phyloP scores from a whole-genome alignment of 176 grass and related monocot species.

The Musa schizocarpa region DNA sequence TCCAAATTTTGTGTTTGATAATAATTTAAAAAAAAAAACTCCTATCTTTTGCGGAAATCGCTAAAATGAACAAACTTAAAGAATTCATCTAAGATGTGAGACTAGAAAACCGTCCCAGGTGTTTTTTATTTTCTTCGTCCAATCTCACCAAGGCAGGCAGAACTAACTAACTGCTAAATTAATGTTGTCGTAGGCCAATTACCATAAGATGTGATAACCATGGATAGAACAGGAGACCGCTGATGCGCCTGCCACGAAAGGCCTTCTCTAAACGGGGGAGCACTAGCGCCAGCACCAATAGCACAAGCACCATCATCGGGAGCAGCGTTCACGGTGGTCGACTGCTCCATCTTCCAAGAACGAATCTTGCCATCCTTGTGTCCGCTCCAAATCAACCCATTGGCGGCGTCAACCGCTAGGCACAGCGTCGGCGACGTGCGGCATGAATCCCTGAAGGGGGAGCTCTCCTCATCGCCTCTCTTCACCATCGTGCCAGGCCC shows the following conservation, averaged over 20 bases:
- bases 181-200: conserved; percentile 5
- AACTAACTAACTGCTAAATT: neutral
- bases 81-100: too few relatives aligned
- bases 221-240: conserved; percentile 66
- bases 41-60: too few relatives aligned
- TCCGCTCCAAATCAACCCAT: conserved; percentile 69
- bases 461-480: conserved; percentile 74
- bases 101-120: too few relatives aligned
- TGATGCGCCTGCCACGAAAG: conserved; percentile 85
- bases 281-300: neutral
- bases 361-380: conserved; percentile 89
- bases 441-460: conserved; percentile 64
- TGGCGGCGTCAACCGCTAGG: conserved; percentile 58
- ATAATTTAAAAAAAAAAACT: too few relatives aligned
- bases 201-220: conserved; percentile 78
- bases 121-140: neutral
- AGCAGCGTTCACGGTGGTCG: conserved; percentile 15
- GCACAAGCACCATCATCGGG: neutral
- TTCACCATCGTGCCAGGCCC: conserved; percentile 15
- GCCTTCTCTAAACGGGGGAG: conserved; percentile 47
- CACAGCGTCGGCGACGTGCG: conserved; percentile 64
- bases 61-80: neutral
- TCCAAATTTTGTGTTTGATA: too few relatives aligned
- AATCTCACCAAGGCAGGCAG: neutral
- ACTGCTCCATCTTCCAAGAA: conserved; percentile 66